Evolutionary conservation across 495 filamentous ascomycete species (phyloP).

Genomic region (Chaetomium cochliodes): DNA sequence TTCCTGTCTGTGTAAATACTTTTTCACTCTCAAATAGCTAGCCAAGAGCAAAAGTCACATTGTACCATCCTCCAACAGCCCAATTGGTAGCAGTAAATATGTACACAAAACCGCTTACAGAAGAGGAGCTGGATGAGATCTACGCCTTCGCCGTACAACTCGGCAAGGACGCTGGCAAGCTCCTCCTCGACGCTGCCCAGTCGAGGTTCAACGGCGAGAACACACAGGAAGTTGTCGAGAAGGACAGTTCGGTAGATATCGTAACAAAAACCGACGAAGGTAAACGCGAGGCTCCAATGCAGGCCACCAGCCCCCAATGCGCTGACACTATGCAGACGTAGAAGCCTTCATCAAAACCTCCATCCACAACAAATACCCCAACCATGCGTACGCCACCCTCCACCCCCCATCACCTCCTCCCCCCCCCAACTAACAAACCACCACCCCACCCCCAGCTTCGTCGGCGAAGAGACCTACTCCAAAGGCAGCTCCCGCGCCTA

Average conservation of each 20-base stretch:
- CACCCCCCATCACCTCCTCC: neutral
- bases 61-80: neutral
- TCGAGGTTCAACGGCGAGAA: conserved; percentile 42
- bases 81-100: conserved; percentile 9
- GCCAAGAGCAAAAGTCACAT: neutral
- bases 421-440: conserved; percentile 1
- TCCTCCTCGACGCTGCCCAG: conserved; percentile 55
- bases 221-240: conserved; percentile 44
- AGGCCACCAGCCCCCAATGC: neutral
- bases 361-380: conserved; percentile 56
- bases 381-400: conserved; percentile 54
- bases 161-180: conserved; percentile 60
- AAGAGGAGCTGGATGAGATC: conserved; percentile 53
- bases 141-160: conserved; percentile 65
- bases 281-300: conserved; percentile 34
- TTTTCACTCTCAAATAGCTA: neutral
- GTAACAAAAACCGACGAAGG: conserved; percentile 71
- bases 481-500: conserved; percentile 59
- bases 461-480: conserved; percentile 70
- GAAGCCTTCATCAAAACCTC: conserved; percentile 61
- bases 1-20: neutral
- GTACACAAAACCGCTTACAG: conserved; percentile 11
- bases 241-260: conserved; percentile 68
- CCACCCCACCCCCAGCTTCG: conserved; percentile 53
- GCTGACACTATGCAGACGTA: conserved; percentile 49